These are phyloP conservation scores for Hypocrella siamensis DNA, from an alignment of 2,329 filamentous ascomycete species.

Conservation along the genomic window DNA sequence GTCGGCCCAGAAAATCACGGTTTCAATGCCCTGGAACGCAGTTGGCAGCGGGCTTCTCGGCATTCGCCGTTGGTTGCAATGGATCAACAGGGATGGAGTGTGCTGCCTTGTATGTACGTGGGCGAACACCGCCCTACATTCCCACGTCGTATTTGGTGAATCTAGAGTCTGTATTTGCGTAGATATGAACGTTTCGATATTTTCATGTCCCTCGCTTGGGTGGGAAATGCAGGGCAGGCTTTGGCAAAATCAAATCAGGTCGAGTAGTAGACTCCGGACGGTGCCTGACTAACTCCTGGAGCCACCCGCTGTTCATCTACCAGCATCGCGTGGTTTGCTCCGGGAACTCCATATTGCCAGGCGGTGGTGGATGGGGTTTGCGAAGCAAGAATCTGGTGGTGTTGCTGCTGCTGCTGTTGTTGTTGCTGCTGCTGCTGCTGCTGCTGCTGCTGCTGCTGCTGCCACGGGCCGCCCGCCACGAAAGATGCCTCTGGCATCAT, in stretches of 20 bases:
- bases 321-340: conserved; percentile 4
- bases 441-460: conserved; percentile 29
- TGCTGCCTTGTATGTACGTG: too few relatives aligned
- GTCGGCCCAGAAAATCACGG: too few relatives aligned
- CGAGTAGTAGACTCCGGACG: conserved; percentile 7
- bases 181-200: too few relatives aligned
- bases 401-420: conserved; percentile 19
- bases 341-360: conserved; percentile 18
- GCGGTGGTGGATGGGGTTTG: conserved; percentile 7
- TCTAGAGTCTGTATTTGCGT: too few relatives aligned
- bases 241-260: conserved; percentile 5
- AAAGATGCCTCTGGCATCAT: conserved; percentile 17
- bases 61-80: too few relatives aligned
- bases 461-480: conserved; percentile 22
- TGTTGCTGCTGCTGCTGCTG: conserved; percentile 15
- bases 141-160: too few relatives aligned
- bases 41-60: too few relatives aligned
- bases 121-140: too few relatives aligned
- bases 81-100: too few relatives aligned
- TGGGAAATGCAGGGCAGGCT: not conserved
- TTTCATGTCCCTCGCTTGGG: not conserved
- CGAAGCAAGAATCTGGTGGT: conserved; percentile 15
- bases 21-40: too few relatives aligned
- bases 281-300: conserved; percentile 5
- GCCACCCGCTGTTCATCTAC: conserved; percentile 5